Evolutionary conservation across 495 filamentous ascomycete genomes (phyloP), one percentile per base, ranked within the genome.

Genomic region (Neurospora sp.): DNA sequence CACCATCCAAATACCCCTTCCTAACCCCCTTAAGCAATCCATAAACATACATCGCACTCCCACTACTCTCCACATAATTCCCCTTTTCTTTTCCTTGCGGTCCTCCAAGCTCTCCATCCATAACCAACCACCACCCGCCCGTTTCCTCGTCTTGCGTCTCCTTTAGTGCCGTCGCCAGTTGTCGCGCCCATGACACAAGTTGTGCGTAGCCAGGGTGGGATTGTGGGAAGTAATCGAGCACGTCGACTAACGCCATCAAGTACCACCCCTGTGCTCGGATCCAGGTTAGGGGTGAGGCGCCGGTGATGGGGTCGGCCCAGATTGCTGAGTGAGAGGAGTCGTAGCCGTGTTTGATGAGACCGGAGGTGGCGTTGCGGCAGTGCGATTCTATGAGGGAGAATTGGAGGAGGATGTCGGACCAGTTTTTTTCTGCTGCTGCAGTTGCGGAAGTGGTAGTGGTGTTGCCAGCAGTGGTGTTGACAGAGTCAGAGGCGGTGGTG

Each of bases 51-150:
- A 91, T 89, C 5, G 88, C 88, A 16, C 84, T 87, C 14, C 83
- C 87, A 70, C 86, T 89, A 54, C 84, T 86, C 79, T 91, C 88
- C 72, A 91, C 87, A 71, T 90, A 91, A 72, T 91, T 91, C 1
- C 86, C 86, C 85, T 70, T 83, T 71, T 7, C 75, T 76, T 0
- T 48, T 0, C 44, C 44, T 4, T 20, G 11, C 9, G 0, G 0
- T 0, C 84, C 85, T 0, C 84, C 82, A 44, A 78, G 81, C 42
- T 77, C 75, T 69, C 81, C 78, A 59, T 81, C 83, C 85, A 90
- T 86, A 18, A 89, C 82, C 38, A 89, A 78, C 88, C 88, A 91
- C 89, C 89, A 90, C n/a, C 85, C 86, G 1, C 87, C 86, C 2
- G 82, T 84, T 18, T 73, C 72, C 6, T 73, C 72, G 54, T 90